Evolutionary conservation across 1,284 basidiomycete species (phyloP).

Genomic region (Lentinula novae-zelandiae): DNA sequence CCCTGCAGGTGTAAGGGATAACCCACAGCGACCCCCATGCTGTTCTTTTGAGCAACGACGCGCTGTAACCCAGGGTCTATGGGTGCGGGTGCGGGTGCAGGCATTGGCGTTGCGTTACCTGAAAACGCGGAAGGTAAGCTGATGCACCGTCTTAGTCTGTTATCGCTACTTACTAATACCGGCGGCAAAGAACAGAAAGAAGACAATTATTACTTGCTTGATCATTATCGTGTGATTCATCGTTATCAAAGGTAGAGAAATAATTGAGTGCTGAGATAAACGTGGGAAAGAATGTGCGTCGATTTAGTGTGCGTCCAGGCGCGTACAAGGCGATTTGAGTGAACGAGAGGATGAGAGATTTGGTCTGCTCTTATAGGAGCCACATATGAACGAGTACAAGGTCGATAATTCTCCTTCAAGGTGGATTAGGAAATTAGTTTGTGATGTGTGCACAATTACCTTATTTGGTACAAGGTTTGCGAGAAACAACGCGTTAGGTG

Average conservation of each 20-base stretch:
- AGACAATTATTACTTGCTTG: background rate
- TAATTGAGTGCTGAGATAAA: no score
- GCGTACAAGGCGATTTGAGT: background rate
- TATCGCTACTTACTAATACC: background rate
- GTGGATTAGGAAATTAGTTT: no score
- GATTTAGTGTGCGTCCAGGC: background rate
- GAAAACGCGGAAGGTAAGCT: background rate
- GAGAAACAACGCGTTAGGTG: no score
- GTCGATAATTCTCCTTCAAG: no score
- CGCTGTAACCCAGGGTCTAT: slow-evolving; percentile 4
- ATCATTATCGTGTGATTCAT: background rate
- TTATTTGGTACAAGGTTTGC: no score
- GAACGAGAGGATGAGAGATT: background rate
- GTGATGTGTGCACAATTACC: no score
- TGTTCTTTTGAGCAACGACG: background rate
- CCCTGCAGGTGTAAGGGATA: background rate
- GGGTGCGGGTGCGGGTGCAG: slow-evolving; percentile 3
- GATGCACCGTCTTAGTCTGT: background rate
- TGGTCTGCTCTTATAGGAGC: background rate
- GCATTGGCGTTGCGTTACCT: background rate
- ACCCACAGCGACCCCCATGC: background rate
- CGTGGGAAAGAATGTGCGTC: background rate
- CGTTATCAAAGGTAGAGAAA: no score
- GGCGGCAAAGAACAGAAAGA: background rate
- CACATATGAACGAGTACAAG: no score